These are phyloP conservation scores for Hypoxylon sp. DNA, from an alignment of 2,329 filamentous ascomycete genomes.

Conservation along the genomic window DNA sequence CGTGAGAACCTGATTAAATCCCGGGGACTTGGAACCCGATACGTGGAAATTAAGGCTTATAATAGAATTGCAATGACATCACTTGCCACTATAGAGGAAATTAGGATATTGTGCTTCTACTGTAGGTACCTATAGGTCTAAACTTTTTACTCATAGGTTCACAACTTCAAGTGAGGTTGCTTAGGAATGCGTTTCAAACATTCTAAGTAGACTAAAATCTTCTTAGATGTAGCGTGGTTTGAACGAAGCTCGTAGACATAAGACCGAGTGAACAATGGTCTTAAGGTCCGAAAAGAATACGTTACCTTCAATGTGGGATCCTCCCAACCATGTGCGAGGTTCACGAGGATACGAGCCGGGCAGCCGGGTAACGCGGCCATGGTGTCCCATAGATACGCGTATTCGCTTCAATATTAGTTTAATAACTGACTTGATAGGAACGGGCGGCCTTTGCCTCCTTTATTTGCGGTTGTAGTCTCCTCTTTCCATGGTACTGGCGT, in stretches of 20 bases:
- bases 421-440: conserved; percentile 17
- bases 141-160: background rate
- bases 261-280: background rate
- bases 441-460: background rate
- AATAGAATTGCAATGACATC: conserved; percentile 44
- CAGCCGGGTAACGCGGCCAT: conserved; percentile 16
- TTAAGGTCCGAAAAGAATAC: conserved; percentile 1
- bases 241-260: background rate
- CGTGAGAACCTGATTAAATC: conserved; percentile 25
- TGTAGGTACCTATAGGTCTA: background rate
- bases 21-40: conserved; percentile 28
- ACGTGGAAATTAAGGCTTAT: conserved; percentile 22
- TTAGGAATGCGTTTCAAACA: background rate
- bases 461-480: background rate
- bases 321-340: conserved; percentile 1
- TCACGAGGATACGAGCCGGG: conserved; percentile 9
- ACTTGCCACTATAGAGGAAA: conserved; percentile 34
- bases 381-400: conserved; percentile 5
- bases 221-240: background rate
- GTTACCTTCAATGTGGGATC: conserved; percentile 15
- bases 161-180: background rate
- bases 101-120: conserved; percentile 11
- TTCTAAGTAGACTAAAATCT: background rate
- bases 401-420: conserved; percentile 6
- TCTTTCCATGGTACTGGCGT: background rate